Percentiles rank a stretch among this genome's conserved stretches.
Evolutionary conservation across 331 rosid genomes (phyloP).

Genomic region (Malus hybrid): DNA sequence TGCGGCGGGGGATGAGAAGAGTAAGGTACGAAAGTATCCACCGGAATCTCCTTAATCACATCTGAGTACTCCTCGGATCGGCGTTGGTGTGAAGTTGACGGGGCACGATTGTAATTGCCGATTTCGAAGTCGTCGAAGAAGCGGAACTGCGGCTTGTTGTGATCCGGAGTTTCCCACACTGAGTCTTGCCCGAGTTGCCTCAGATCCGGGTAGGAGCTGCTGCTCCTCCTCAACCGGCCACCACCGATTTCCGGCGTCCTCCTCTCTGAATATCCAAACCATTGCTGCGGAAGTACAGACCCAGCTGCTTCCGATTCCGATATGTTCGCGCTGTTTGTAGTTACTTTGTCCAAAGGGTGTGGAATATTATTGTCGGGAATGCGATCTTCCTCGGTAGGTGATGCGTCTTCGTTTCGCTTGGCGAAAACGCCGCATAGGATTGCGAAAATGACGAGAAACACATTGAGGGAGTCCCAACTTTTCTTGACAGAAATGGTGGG

Average conservation of each 20-base stretch:
- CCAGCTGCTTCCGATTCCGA: conserved; percentile 7
- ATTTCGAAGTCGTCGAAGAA: conserved; percentile 76
- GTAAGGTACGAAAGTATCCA: conserved; percentile 37
- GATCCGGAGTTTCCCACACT: conserved; percentile 30
- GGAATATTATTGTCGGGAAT: neutral
- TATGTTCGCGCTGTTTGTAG: neutral
- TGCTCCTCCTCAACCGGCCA: conserved; percentile 43
- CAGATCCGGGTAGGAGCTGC: conserved; percentile 91
- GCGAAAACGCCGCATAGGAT: conserved; percentile 67
- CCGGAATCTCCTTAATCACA: conserved; percentile 53
- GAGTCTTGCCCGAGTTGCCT: conserved; percentile 36
- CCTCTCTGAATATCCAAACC: conserved; percentile 47
- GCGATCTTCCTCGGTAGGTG: neutral
- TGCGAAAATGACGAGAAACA: conserved; percentile 59
- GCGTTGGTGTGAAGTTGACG: neutral
- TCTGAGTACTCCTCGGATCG: conserved; percentile 2
- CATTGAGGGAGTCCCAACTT: conserved; percentile 74
- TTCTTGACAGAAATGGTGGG: conserved; percentile 43
- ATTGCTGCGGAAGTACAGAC: conserved; percentile 26
- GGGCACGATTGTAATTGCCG: conserved; percentile 28
- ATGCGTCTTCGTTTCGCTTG: conserved; percentile 45
- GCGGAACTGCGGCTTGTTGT: conserved; percentile 29
- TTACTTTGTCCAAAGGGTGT: neutral
- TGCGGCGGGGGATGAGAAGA: conserved; percentile 18
- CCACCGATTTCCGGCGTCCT: conserved; percentile 24